phyloP scores from a whole-genome alignment of 1,284 basidiomycete species.

The Flammula alnicola region DNA sequence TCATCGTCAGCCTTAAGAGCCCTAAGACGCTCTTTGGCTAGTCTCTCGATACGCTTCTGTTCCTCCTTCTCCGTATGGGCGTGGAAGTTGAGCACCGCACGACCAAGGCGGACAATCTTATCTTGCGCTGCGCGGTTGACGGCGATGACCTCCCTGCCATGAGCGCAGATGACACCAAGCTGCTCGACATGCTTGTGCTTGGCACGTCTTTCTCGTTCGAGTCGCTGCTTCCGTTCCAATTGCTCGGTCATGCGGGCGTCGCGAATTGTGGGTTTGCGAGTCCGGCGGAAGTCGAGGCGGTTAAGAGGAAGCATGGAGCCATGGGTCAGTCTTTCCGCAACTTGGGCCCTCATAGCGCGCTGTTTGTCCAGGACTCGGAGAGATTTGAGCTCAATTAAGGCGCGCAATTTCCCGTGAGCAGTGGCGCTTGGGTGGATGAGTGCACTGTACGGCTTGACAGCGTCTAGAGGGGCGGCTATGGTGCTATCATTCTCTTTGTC shows the following conservation, averaged over 20 bases:
- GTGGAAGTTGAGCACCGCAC: conserved; percentile 88
- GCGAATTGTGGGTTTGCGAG: conserved; percentile 86
- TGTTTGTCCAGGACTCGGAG: conserved; percentile 94
- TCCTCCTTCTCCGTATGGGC: conserved; percentile 96
- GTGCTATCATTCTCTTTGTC: conserved; percentile 51
- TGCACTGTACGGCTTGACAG: conserved; percentile 31
- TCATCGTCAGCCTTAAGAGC: conserved; percentile 98
- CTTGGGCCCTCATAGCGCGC: conserved; percentile 81
- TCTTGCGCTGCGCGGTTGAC: conserved; percentile 72
- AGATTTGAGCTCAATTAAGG: conserved; percentile 93
- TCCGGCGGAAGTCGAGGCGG: conserved; percentile 88
- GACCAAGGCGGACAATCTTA: conserved; percentile 83
- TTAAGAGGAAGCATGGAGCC: conserved; percentile 92
- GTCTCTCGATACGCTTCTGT: conserved; percentile 95
- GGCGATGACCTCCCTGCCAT: conserved; percentile 79
- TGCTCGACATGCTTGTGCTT: conserved; percentile 98
- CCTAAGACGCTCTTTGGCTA: conserved; percentile 98
- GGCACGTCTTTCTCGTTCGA: conserved; percentile 90
- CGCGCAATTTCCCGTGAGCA: conserved; percentile 82
- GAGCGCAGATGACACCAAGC: conserved; percentile 85
- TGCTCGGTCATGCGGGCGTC: conserved; percentile 92
- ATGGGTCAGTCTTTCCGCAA: conserved; percentile 88
- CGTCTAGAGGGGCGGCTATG: conserved; percentile 24
- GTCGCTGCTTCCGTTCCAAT: conserved; percentile 90
- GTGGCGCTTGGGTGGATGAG: conserved; percentile 58